Conservation (phyloP, 2,329 filamentous ascomycete species). For the Pseudonectria buxi region DNA sequence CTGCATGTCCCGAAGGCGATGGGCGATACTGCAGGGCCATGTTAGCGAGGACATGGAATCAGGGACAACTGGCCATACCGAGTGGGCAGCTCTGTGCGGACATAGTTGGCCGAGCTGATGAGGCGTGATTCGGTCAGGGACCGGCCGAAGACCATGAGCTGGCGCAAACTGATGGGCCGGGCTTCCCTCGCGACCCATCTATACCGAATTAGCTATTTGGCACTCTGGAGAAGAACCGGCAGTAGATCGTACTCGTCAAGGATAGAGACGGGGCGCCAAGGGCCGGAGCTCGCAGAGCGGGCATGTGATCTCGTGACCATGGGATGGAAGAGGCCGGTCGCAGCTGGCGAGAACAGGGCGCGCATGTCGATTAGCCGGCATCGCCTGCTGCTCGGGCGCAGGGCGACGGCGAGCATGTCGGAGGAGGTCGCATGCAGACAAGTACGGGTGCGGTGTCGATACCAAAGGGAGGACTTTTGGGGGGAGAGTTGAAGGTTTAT, state of each 20-base stretch:
- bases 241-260: constrained; percentile 51
- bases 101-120: constrained; percentile 94
- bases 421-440: constrained; percentile 32
- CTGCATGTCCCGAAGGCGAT: constrained; percentile 95
- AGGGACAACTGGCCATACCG: constrained; percentile 17
- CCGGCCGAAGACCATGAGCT: constrained; percentile 94
- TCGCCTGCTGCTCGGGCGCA: constrained; percentile 39
- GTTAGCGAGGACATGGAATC: constrained; percentile 4
- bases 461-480: no score
- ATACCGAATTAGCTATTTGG: constrained; percentile 8
- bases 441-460: not conserved
- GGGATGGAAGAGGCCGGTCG: not conserved
- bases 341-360: constrained; percentile 8
- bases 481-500: not conserved
- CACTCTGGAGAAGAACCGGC: constrained; percentile 5
- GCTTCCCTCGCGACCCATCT: constrained; percentile 94
- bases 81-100: constrained; percentile 86
- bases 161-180: constrained; percentile 89
- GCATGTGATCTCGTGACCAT: constrained; percentile 9
- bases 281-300: constrained; percentile 24
- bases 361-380: constrained; percentile 25
- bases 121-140: constrained; percentile 85
- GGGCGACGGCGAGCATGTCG: constrained; percentile 40
- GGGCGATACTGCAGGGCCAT: constrained; percentile 59
- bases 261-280: constrained; percentile 58